A percentile compares a stretch with the other conserved stretches of the same genome.
phyloP scores from a whole-genome alignment of 805 yeast genomes.

The Yarrowia bubula region DNA sequence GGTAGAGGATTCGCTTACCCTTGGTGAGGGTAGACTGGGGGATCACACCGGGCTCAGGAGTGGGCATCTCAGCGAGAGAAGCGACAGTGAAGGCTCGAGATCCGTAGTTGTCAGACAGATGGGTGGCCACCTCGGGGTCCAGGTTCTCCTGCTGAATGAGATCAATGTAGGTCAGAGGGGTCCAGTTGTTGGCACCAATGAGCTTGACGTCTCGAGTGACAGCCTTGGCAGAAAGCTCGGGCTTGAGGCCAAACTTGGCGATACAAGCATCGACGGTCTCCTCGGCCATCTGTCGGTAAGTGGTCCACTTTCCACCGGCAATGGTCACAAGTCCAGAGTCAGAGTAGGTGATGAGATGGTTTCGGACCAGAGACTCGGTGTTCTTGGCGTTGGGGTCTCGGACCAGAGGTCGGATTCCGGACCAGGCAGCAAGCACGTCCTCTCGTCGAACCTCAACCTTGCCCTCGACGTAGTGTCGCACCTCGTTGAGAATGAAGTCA shows the following conservation, averaged over 20 bases:
- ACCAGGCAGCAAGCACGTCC: conserved; percentile 94
- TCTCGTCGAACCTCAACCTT: conserved; percentile 84
- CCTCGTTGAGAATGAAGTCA: conserved; percentile 78
- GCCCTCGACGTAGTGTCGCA: conserved; percentile 73
- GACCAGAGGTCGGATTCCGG: conserved; percentile 93
- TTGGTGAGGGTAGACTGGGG: conserved; percentile 32
- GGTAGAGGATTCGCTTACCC: conserved; percentile 46
- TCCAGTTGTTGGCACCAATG: conserved; percentile 80
- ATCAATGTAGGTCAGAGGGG: conserved; percentile 68
- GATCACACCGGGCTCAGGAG: conserved; percentile 35
- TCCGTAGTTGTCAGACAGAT: conserved; percentile 84
- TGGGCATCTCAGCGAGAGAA: conserved; percentile 46
- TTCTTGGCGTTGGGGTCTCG: conserved; percentile 60
- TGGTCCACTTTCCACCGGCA: conserved; percentile 98
- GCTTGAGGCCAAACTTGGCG: conserved; percentile 45
- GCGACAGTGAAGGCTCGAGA: conserved; percentile 71
- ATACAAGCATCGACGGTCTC: conserved; percentile 80
- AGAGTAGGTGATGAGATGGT: conserved; percentile 74
- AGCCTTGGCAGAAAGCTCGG: conserved; percentile 39
- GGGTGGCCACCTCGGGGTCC: conserved; percentile 72
- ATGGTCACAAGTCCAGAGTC: conserved; percentile 79
- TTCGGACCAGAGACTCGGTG: conserved; percentile 88
- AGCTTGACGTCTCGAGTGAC: conserved; percentile 54
- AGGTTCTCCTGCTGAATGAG: conserved; percentile 75
- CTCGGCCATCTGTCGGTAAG: conserved; percentile 96